These are phyloP conservation scores for Medicago ruthenica DNA, from an alignment of 306 rosid species.

Conservation along the genomic window DNA sequence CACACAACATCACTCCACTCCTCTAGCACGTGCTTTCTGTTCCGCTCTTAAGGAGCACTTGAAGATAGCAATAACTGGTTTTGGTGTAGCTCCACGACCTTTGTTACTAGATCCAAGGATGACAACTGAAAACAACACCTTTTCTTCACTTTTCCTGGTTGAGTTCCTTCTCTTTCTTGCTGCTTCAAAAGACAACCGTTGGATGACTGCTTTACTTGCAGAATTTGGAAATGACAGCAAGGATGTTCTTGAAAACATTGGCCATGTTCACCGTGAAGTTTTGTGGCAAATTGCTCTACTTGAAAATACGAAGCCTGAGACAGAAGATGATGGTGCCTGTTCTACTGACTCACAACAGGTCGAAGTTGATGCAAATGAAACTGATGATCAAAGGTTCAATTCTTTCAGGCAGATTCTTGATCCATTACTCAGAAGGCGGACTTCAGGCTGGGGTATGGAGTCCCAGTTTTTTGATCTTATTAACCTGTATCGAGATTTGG, in stretches of 20 bases:
- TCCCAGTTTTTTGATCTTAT: slow-evolving; percentile 93
- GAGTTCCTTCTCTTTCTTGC: slow-evolving; percentile 97
- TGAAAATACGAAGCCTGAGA: slow-evolving; percentile 77
- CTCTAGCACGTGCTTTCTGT: slow-evolving; percentile 88
- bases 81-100: slow-evolving; percentile 65
- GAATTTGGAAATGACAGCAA: slow-evolving; percentile 89
- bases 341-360: slow-evolving; percentile 71
- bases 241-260: slow-evolving; percentile 89
- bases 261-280: slow-evolving; percentile 83
- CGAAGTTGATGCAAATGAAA: slow-evolving; percentile 69
- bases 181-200: slow-evolving; percentile 93
- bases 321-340: slow-evolving; percentile 68
- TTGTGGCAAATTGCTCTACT: slow-evolving; percentile 90
- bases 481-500: slow-evolving; percentile 87
- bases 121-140: slow-evolving; percentile 62
- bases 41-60: slow-evolving; percentile 76
- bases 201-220: slow-evolving; percentile 86
- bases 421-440: slow-evolving; percentile 82
- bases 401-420: slow-evolving; percentile 94
- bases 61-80: slow-evolving; percentile 77
- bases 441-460: slow-evolving; percentile 93
- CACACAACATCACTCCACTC: slow-evolving; percentile 89
- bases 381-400: slow-evolving; percentile 85
- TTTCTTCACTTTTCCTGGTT: slow-evolving; percentile 78
- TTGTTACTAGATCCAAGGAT: slow-evolving; percentile 76